Percentiles rank a stretch among this genome's conserved stretches.
Conservation (phyloP, 331 rosid genomes). For the Phaseolus coccineus region DNA sequence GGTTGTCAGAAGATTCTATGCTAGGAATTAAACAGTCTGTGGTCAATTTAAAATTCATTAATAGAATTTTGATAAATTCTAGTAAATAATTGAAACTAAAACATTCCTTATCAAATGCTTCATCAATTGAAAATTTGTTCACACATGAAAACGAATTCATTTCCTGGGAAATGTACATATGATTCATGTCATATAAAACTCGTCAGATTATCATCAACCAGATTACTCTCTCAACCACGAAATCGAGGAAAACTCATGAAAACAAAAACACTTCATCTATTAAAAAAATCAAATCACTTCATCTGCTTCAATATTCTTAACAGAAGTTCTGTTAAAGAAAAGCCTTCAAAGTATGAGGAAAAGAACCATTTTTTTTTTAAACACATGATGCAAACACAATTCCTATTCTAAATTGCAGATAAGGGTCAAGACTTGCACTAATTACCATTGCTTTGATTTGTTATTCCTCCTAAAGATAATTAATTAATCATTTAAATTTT, state of each 20-base stretch:
- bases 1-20: constrained; percentile 17
- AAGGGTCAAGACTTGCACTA: not conserved
- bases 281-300: no score
- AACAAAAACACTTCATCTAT: no score
- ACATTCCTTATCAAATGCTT: not conserved
- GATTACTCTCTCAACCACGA: no score
- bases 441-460: not conserved
- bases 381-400: not conserved
- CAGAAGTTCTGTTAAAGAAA: not conserved
- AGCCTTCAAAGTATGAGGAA: constrained; percentile 14
- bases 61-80: not conserved
- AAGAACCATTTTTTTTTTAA: not conserved
- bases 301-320: not conserved
- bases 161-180: no score
- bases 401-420: not conserved
- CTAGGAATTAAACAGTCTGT: not conserved
- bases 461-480: not conserved
- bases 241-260: no score
- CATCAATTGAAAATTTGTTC: not conserved
- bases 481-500: not conserved
- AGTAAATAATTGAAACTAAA: not conserved
- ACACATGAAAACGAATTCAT: no score
- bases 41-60: not conserved
- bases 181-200: no score
- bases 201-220: no score